Conservation (phyloP, 495 filamentous ascomycete species). For the Staphylotrichum longicolle region DNA sequence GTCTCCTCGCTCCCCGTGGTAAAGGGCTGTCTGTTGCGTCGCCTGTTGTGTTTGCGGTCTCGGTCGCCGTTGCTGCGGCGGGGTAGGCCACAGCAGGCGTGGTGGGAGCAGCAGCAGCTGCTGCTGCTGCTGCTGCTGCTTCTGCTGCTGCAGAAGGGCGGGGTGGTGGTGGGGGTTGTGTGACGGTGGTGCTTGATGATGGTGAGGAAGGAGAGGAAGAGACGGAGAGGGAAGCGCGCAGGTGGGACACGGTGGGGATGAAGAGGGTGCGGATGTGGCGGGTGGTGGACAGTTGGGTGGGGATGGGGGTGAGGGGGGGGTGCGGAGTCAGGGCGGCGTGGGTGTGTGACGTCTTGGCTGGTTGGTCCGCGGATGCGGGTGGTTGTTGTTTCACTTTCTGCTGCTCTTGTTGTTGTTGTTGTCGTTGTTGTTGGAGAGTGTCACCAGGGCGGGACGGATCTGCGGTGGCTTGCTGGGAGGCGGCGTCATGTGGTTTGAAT, state of each 20-base stretch:
- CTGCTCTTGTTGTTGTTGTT: neutral
- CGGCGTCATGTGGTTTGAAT: conserved; percentile 1
- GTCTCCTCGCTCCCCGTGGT: too few species aligned
- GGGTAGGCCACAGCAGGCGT: too few species aligned
- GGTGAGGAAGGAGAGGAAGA: conserved; percentile 41
- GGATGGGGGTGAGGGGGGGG: conserved; percentile 57
- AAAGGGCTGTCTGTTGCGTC: too few species aligned
- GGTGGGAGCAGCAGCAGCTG: too few species aligned
- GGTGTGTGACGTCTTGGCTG: neutral
- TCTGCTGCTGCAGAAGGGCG: neutral
- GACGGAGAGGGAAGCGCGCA: conserved; percentile 70
- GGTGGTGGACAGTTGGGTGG: conserved; percentile 67
- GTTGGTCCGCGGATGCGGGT: neutral
- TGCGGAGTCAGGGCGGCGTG: neutral
- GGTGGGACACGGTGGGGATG: conserved; percentile 68
- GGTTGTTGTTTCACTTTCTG: neutral
- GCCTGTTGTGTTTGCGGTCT: too few species aligned
- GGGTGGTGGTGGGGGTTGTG: conserved; percentile 1
- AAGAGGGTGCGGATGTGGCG: conserved; percentile 66
- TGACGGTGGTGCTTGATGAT: conserved; percentile 26
- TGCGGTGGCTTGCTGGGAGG: conserved; percentile 8
- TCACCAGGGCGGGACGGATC: conserved; percentile 1
- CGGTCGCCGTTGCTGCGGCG: too few species aligned
- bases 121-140: neutral
- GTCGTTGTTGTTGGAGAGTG: neutral